These are phyloP conservation scores for Gaertneriomyces sp. DNA, from an alignment of 192 early-diverging fungal species.

Conservation along the genomic window DNA sequence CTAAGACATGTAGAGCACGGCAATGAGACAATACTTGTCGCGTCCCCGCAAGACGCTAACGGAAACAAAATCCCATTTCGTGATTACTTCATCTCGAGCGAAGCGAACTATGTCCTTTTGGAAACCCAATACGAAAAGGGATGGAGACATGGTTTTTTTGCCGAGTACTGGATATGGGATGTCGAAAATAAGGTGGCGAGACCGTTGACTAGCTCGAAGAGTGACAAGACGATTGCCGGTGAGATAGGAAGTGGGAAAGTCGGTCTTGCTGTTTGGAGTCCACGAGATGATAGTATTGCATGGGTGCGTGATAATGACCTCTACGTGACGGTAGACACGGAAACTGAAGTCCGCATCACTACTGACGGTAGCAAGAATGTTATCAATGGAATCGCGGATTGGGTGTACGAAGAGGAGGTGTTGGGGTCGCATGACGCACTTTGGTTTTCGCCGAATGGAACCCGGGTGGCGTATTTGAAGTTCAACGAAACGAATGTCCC, in stretches of 20 bases:
- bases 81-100: conserved; percentile 66
- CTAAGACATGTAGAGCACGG: conserved; percentile 27
- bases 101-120: conserved; percentile 74
- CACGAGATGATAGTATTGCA: conserved; percentile 67
- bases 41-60: conserved; percentile 8
- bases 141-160: conserved; percentile 83
- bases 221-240: conserved; percentile 35
- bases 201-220: conserved; percentile 52
- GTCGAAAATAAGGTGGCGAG: conserved; percentile 52
- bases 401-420: conserved; percentile 98
- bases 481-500: conserved; percentile 83
- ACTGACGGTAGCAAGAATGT: conserved; percentile 75
- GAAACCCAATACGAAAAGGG: conserved; percentile 58
- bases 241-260: conserved; percentile 45
- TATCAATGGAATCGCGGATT: conserved; percentile 94
- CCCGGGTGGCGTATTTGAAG: conserved; percentile 74
- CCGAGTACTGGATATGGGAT: conserved; percentile 78
- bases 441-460: conserved; percentile 87
- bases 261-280: conserved; percentile 75
- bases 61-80: conserved; percentile 18
- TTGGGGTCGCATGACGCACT: conserved; percentile 60
- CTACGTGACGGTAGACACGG: conserved; percentile 65
- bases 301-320: conserved; percentile 89
- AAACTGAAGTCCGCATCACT: conserved; percentile 71
- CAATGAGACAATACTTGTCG: conserved; percentile 28